These are phyloP conservation scores for Verbena officinalis DNA, from an alignment of 257 asterid genomes.

Conservation along the genomic window DNA sequence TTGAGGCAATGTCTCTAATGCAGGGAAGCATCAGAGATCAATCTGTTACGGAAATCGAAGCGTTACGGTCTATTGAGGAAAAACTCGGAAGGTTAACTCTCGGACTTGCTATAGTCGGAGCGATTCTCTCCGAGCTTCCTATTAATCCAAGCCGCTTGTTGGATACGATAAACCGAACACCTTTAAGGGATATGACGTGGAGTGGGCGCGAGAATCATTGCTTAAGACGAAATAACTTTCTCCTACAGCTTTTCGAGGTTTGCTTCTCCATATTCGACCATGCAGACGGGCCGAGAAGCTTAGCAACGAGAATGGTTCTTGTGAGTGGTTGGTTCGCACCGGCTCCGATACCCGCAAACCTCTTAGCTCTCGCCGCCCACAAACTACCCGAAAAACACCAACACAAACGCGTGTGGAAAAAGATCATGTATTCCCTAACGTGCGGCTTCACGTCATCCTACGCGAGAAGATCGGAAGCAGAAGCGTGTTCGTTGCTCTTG, in stretches of 20 bases:
- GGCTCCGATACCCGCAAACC: conserved; percentile 47
- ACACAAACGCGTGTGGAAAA: conserved; percentile 44
- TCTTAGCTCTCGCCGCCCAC: conserved; percentile 59
- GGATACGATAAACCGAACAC: conserved; percentile 68
- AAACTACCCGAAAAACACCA: conserved; percentile 66
- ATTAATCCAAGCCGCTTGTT: conserved; percentile 65
- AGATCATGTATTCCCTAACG: conserved; percentile 46
- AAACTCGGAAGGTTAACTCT: conserved; percentile 66
- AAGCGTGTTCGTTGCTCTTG: conserved; percentile 61
- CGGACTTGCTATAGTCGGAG: conserved; percentile 69
- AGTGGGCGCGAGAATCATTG: conserved; percentile 54
- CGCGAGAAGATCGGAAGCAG: conserved; percentile 64
- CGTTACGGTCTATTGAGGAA: conserved; percentile 61
- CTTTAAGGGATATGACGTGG: conserved; percentile 46
- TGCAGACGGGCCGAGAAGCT: conserved; percentile 66
- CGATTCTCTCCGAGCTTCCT: conserved; percentile 70
- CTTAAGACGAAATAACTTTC: conserved; percentile 53
- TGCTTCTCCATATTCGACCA: conserved; percentile 77
- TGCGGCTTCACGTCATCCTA: conserved; percentile 62
- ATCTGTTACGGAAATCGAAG: conserved; percentile 61
- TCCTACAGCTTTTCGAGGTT: conserved; percentile 67
- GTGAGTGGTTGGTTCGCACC: conserved; percentile 77
- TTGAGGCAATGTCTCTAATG: conserved; percentile 73
- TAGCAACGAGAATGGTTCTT: conserved; percentile 72
- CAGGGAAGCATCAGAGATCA: conserved; percentile 59